Percentiles rank a stretch among this genome's conserved stretches.
Evolutionary conservation across 345 rosid genomes (phyloP).

Genomic region (Euphorbia lathyris): DNA sequence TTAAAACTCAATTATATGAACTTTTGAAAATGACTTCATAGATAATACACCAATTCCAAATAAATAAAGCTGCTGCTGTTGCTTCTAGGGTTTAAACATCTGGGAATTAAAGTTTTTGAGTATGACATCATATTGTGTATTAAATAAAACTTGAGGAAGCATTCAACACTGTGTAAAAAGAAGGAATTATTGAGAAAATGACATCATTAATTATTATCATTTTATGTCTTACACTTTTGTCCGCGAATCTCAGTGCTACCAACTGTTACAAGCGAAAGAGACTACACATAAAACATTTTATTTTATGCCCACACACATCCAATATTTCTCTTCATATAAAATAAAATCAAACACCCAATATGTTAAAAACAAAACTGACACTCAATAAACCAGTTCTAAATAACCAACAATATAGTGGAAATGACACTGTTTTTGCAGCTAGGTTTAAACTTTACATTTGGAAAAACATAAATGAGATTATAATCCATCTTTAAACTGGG

Average conservation of each 20-base stretch:
- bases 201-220: constrained; percentile 4
- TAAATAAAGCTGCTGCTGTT: background rate
- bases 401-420: too few species aligned
- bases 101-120: background rate
- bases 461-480: too few species aligned
- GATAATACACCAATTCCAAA: background rate
- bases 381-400: too few species aligned
- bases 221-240: constrained; percentile 17
- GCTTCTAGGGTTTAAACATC: constrained; percentile 13
- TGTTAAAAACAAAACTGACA: too few species aligned
- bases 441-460: too few species aligned
- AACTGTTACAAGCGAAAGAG: background rate
- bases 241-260: constrained; percentile 14
- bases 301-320: too few species aligned
- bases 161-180: background rate
- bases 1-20: too few species aligned
- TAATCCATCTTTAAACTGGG: too few species aligned
- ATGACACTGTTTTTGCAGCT: too few species aligned
- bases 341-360: background rate
- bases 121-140: background rate
- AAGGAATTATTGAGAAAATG: background rate
- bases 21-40: background rate
- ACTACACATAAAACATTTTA: background rate
- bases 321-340: background rate
- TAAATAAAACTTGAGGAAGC: background rate